These are phyloP conservation scores for Aspergillus spinulosporus DNA, from an alignment of 2,329 filamentous ascomycete species.

Conservation along the genomic window DNA sequence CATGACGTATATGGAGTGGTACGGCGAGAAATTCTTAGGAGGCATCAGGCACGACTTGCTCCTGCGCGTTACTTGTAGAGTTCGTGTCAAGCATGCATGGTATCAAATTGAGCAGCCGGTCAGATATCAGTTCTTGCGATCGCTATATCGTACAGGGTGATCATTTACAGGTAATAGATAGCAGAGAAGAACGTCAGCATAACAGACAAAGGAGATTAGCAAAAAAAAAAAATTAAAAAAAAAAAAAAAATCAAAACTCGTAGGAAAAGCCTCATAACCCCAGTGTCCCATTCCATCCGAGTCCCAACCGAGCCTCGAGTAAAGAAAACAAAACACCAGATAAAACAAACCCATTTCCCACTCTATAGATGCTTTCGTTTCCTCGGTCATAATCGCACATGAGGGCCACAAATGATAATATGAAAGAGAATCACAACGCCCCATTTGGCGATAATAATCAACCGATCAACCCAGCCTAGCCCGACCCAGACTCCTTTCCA, in stretches of 20 bases:
- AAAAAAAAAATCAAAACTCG: background rate
- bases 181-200: conserved; percentile 4
- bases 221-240: background rate
- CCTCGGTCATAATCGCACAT: conserved; percentile 13
- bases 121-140: conserved; percentile 1
- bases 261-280: conserved; percentile 16
- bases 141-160: conserved; percentile 17
- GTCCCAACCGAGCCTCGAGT: conserved; percentile 22
- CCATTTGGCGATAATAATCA: conserved; percentile 18
- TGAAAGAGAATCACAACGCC: conserved; percentile 17
- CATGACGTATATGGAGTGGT: no score
- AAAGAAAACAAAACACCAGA: background rate
- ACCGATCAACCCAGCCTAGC: conserved; percentile 21
- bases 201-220: conserved; percentile 6
- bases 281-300: conserved; percentile 23
- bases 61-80: no score
- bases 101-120: conserved; percentile 9
- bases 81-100: background rate
- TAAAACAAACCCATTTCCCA: conserved; percentile 22
- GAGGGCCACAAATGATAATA: conserved; percentile 17
- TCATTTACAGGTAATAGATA: conserved; percentile 15
- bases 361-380: conserved; percentile 27
- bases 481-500: conserved; percentile 26
- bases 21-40: no score
- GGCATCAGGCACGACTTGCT: no score